A percentile compares a stretch with the other conserved stretches of the same genome.
These are phyloP conservation scores for Malassezia nana DNA, from an alignment of 1,284 basidiomycete species.

Conservation along the genomic window DNA sequence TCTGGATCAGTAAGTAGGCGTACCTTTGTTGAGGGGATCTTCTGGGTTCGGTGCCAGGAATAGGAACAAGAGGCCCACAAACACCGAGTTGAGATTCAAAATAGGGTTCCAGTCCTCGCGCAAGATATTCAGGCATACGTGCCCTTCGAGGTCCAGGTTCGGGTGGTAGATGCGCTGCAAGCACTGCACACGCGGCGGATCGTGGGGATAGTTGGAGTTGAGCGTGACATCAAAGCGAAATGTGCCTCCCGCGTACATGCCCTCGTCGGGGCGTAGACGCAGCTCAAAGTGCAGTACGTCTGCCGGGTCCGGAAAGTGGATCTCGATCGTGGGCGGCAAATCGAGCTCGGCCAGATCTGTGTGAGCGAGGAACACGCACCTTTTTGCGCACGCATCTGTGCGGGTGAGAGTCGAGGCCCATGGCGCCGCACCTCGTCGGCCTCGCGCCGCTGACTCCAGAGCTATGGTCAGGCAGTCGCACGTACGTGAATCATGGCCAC, in stretches of 20 bases:
- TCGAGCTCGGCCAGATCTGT: conserved; percentile 93
- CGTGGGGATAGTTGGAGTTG: conserved; percentile 96
- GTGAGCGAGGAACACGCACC: conserved; percentile 54
- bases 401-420: conserved; percentile 73
- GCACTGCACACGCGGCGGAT: conserved; percentile 97
- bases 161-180: conserved; percentile 93
- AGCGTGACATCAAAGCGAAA: conserved; percentile 91
- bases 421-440: conserved; percentile 37
- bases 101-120: conserved; percentile 99
- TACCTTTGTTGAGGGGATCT: conserved; percentile 96
- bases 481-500: conserved; percentile 23
- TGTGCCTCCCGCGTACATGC: conserved; percentile 91
- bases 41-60: conserved; percentile 98
- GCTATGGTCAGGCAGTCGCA: conserved; percentile 17
- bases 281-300: conserved; percentile 93
- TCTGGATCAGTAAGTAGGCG: conserved; percentile 30
- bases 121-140: conserved; percentile 78
- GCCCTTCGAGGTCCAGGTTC: conserved; percentile 92
- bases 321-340: conserved; percentile 89
- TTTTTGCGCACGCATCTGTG: conserved; percentile 96
- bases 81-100: conserved; percentile 87
- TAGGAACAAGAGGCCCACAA: conserved; percentile 94
- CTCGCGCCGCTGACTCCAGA: conserved; percentile 46
- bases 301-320: conserved; percentile 75
- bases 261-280: conserved; percentile 92